Evolutionary conservation across 768 basidiomycete species (phyloP), one percentile per base, ranked within the genome.

Genomic region (Lentinula guzmanii): DNA sequence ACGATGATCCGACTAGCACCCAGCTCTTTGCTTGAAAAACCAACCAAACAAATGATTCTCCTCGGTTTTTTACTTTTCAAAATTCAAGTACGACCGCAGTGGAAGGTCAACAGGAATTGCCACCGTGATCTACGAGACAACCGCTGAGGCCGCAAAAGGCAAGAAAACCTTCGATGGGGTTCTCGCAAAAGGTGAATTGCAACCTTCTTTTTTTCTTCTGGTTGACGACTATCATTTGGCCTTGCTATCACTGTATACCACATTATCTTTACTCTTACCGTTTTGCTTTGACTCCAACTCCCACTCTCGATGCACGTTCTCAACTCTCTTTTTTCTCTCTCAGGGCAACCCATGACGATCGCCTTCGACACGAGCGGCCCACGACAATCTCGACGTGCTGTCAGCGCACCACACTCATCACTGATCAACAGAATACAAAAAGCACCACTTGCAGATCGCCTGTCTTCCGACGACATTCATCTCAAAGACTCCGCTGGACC

Each of bases 61-160:
- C 69, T 67, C 74, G 68, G 71, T 71, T 69, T 70, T 71, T 74
- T 72, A 69, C 70, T 72, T 76, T 67, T 67, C 67, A 68, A 65
- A 53, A 73, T 76, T 77, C 70, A 83, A 97, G 95, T 97, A 95
- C 79, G 95, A 97, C 77, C 88, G 90, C 72, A 95, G 94, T 68
- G 95, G 95, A 66, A 90, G 95, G 71, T 96, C 95, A 51, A 86
- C 83, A 18, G 95, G 95, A 62, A 81, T 85, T 66, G 95, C 90
- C 61, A 82, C 86, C 66, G 78, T 97, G 71, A 80, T 86, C 8
- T 96, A 87, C 76, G 89, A 92, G 74, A 91, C 86, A 2, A 67
- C 82, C 16, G 79, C 82, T 59, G 91, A 96, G 71, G 95, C 95
- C 37, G 85, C 86, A 42, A 79, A 82, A 62, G 94, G 93, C 58